Evolutionary conservation across 805 yeast species (phyloP).

Genomic region (Lipomyces chichibuensis): DNA sequence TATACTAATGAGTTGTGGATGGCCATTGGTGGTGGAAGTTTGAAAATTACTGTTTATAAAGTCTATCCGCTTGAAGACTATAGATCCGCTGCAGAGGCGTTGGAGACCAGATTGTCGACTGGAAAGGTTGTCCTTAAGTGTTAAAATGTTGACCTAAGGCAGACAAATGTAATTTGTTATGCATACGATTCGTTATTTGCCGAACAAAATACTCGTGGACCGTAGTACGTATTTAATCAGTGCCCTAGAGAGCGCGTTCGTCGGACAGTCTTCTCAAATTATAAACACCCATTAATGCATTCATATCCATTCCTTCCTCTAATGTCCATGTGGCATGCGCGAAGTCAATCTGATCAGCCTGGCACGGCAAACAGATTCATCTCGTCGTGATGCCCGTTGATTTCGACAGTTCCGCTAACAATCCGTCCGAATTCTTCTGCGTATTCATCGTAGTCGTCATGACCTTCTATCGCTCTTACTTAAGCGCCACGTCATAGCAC

Average conservation of each 20-base stretch:
- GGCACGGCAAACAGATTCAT: constrained; percentile 58
- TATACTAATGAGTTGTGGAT: constrained; percentile 46
- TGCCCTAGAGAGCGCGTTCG: not conserved
- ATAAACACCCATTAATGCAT: constrained; percentile 69
- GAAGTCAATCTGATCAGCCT: constrained; percentile 83
- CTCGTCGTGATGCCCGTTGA: constrained; percentile 33
- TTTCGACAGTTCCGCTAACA: constrained; percentile 20
- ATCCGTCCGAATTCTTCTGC: constrained; percentile 36
- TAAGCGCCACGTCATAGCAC: constrained; percentile 44
- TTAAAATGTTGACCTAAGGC: constrained; percentile 4
- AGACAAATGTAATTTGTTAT: too few relatives aligned
- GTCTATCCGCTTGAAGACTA: constrained; percentile 66
- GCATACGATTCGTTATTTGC: too few relatives aligned
- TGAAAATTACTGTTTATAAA: constrained; percentile 57
- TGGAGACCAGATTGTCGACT: constrained; percentile 70
- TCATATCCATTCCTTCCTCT: constrained; percentile 71
- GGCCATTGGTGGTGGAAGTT: constrained; percentile 51
- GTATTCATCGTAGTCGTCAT: constrained; percentile 37
- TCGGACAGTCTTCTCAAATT: constrained; percentile 47
- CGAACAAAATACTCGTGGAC: too few relatives aligned
- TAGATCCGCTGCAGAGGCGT: constrained; percentile 58
- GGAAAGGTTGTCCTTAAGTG: constrained; percentile 73
- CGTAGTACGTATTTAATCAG: not conserved
- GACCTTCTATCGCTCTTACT: not conserved
- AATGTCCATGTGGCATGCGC: constrained; percentile 76